Evolutionary conservation across 2,329 filamentous ascomycete genomes (phyloP), one percentile per base, ranked within the genome.

Genomic region (Fusarium coffeatum): DNA sequence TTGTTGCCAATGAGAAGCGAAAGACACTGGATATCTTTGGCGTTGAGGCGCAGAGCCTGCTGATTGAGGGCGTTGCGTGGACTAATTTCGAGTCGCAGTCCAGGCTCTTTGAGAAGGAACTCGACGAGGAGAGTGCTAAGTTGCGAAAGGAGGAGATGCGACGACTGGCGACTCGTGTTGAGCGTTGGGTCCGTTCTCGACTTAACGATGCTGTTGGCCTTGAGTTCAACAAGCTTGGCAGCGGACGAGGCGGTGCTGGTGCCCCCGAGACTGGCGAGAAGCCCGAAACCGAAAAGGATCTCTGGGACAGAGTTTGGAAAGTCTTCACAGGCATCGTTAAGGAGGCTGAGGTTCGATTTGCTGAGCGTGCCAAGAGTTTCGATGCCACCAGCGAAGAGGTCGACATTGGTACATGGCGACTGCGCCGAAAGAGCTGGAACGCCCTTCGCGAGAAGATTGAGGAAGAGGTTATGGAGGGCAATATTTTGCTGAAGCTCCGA

Each of bases 401-500:
- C 22, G 92, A 97, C 66, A 89, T 98, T 57, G 96, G 96, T 20
- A 85, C 97, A 22, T 99, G 96, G 95, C 89, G 94, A 59, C 83
- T 99, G 70, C 90, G 95, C 63, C 90, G 95, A 69, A 98, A 98
- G 85, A 96, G 93, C 66, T 99, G 96, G 96, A 91, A 91, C 42
- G 94, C 95, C 16, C 85, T 99, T 66, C 89, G 93, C 47, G 91
- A 93, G 64, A 96, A 93, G 84, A 92, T 99, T 67, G 95, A 98
- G 37, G 96, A 99, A 77, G 96, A 99, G 81, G 93, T 98, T 77
- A 97, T 97, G 90, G 96, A 98, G 82, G 95, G 95, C 75, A 99
- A 98, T 77, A 90, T 99, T 56, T 84, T 98, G 34, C 86, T 98
- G 73, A 99, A 99, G 84, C 88, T 99, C 54, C 90, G 96, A 37